Evolutionary conservation across 2,329 filamentous ascomycete species (phyloP).

Genomic region (Beauveria australis): DNA sequence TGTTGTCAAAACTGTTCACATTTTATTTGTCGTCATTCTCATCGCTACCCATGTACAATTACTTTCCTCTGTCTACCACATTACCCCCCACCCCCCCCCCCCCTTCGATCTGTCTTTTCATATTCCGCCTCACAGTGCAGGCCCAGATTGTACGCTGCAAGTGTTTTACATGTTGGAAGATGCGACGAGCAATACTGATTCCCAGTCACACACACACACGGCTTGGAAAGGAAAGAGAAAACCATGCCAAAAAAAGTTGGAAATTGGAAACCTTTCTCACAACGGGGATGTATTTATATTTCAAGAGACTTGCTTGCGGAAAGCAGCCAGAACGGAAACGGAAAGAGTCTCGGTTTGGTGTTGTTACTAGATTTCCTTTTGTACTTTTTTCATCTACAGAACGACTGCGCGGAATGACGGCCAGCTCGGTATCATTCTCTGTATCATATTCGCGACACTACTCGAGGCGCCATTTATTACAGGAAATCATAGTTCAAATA

Average conservation of each 20-base stretch:
- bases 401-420: background rate
- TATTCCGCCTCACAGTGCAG: background rate
- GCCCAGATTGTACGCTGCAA: background rate
- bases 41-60: conserved; percentile 26
- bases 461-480: conserved; percentile 14
- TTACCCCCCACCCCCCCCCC: background rate
- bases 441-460: conserved; percentile 21
- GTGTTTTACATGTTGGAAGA: background rate
- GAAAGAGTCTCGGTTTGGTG: conserved; percentile 5
- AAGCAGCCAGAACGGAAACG: conserved; percentile 2
- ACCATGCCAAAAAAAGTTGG: background rate
- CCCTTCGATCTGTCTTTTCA: background rate
- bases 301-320: conserved; percentile 5
- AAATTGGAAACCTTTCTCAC: background rate
- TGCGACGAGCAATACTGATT: background rate
- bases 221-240: background rate
- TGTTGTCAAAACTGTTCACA: background rate
- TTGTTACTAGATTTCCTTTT: conserved; percentile 9
- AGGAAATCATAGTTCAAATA: background rate
- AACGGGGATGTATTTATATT: conserved; percentile 6
- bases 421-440: conserved; percentile 1
- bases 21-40: background rate
- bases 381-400: background rate
- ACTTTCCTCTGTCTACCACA: conserved; percentile 18
- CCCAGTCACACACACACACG: background rate